Base-by-base conservation (phyloP, 345 rosid genomes). In the Hevea brasiliensis region DNA sequence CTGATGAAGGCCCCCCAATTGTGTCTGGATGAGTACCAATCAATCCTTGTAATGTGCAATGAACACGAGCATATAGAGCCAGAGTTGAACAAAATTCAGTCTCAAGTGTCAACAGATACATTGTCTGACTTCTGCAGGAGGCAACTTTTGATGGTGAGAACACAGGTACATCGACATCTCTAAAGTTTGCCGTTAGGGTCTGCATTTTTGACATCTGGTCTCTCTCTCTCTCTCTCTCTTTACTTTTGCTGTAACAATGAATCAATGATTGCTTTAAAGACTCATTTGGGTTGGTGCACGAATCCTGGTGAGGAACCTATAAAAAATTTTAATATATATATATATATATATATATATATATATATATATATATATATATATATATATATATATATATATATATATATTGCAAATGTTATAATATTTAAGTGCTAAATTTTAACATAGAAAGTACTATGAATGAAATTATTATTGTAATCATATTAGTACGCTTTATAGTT, bases 1-100 rank as follows among this genome's bases (percentile, higher is more conserved):
- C 59, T 18, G 53, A 64, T 35, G 7, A 26, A 50, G 77, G 64
- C 29, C 48, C 51, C 55, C 72, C 61, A 14, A 72, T 54, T 17
- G 67, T 26, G 2, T 44, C 70, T 9, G 76, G 74, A 35, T 67
- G 60, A 20, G 40, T 62, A 9, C 45, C 68, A 11, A 70, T 15
- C n/a, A 24, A 53, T 10, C 48, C 45, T 26, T 56, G 18, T 24
- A 77, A 67, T 10, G 13, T 40, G 37, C 68, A 35, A 27, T 15
- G n/a, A 44, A 42, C 50, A 65, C 69, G 53, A 44, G 73, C 67
- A 50, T 27, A 59, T 24, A 44, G 69, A 55, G 17, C 26, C 14
- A 24, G 4, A 57, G n/a, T 57, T 32, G 37, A 32, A 32, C 61
- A 3, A 23, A 13, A 24, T 57, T 11, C 14, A 10, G 61, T 57